Evolutionary conservation across 345 rosid genomes (phyloP), one percentile per base, ranked within the genome.

Genomic region (Boechera divaricarpa): DNA sequence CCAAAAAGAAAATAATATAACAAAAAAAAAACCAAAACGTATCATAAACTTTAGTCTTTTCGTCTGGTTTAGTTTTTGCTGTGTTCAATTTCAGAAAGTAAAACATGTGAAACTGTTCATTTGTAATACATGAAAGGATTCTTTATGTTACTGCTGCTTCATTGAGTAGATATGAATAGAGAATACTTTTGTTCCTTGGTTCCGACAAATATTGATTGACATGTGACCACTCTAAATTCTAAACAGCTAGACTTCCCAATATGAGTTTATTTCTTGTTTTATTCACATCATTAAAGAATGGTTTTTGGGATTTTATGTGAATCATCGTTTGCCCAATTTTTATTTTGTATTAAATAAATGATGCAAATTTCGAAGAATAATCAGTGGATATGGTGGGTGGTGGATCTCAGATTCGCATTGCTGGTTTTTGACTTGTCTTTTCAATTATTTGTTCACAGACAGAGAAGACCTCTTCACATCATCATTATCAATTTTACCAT

Each of bases 141-240:
- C 71, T 55, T 63, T 69, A 1, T 70, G 52, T 31, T 64, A 70
- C 67, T 65, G 48, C 65, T 77, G 77, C 77, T 57, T 78, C 77
- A 5, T 65, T 58, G 3, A 15, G 28, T 65, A 65, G 57, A 21
- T 65, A 55, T 29, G 66, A 55, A 45, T 45, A 28, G 13, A 64
- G 55, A 29, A 38, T 31, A 39, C 68, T 58, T 65, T 51, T 47
- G 21, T 70, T 59, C 28, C 52, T 72, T 18, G 11, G 21, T 63
- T 63, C 61, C 56, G 67, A 77, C 72, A 55, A 54, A 18, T 24
- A 6, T 31, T 7, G 24, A 69, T 61, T 62, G 47, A 11, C 51
- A 55, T 28, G 59, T 45, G n/a, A 32, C 18, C 12, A 71, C 29
- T 36, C 56, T 33, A n/a, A 6, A 71, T 29, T 36, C 56, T 33